phyloP scores from a whole-genome alignment of 2,329 filamentous ascomycete genomes.

The Paracorniculantispora psalliotae region DNA sequence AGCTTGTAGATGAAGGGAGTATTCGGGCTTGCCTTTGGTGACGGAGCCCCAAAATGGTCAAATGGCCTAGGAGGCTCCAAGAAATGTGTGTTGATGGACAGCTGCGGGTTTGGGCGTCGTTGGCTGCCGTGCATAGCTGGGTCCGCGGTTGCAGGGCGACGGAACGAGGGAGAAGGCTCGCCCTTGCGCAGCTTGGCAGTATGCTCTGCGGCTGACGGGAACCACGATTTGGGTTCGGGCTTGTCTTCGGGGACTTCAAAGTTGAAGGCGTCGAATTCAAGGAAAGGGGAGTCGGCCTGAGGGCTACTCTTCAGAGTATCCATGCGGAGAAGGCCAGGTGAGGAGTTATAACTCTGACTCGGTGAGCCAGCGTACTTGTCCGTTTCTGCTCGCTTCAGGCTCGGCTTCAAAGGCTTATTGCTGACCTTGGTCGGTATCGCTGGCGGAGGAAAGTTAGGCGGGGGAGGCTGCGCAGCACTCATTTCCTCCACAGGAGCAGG shows the following conservation, averaged over 20 bases:
- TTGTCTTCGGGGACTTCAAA: slow-evolving; percentile 18
- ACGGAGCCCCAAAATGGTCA: neutral
- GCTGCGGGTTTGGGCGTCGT: slow-evolving; percentile 41
- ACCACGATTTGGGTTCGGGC: slow-evolving; percentile 30
- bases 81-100: slow-evolving; percentile 60
- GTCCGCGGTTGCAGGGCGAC: slow-evolving; percentile 24
- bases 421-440: neutral
- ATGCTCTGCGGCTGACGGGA: slow-evolving; percentile 34
- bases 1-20: slow-evolving; percentile 22
- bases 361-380: neutral
- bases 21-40: slow-evolving; percentile 36
- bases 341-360: neutral
- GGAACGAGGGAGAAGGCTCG: slow-evolving; percentile 14
- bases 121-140: slow-evolving; percentile 6
- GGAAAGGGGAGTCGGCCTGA: neutral
- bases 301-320: neutral
- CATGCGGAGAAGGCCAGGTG: neutral
- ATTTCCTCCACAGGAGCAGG: neutral
- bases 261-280: slow-evolving; percentile 18
- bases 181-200: slow-evolving; percentile 21
- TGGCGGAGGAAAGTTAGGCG: neutral
- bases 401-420: neutral
- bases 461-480: neutral
- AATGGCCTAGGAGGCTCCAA: slow-evolving; percentile 52
- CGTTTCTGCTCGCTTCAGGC: neutral